phyloP scores from a whole-genome alignment of 768 basidiomycete genomes.

The Xerocomus potaroensis region DNA sequence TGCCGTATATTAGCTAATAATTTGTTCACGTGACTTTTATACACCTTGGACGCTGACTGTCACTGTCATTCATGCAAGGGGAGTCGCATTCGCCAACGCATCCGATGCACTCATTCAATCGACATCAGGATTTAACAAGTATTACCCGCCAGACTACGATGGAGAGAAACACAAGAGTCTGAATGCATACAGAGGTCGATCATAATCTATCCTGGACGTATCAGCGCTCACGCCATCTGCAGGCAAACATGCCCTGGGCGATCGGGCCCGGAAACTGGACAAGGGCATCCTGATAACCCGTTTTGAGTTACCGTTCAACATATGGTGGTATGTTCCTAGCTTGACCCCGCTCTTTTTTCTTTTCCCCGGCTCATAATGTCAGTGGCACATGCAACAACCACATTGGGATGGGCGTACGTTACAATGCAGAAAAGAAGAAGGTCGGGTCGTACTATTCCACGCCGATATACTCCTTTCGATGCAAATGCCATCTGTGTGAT shows the following conservation, averaged over 20 bases:
- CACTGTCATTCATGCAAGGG: conserved; percentile 53
- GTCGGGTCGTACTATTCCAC: conserved; percentile 93
- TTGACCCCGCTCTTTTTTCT: too few species aligned
- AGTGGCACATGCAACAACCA: conserved; percentile 95
- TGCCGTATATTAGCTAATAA: conserved; percentile 13
- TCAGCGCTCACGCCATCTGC: conserved; percentile 2
- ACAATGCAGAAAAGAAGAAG: conserved; percentile 99
- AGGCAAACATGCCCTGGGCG: conserved; percentile 94
- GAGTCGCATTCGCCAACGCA: conserved; percentile 13
- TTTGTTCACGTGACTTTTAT: conserved; percentile 1
- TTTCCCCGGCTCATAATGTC: background rate
- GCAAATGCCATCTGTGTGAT: conserved; percentile 95
- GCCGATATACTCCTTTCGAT: conserved; percentile 91
- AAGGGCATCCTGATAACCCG: conserved; percentile 94
- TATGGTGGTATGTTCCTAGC: conserved; percentile 73
- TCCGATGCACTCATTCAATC: conserved; percentile 6
- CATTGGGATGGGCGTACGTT: conserved; percentile 99
- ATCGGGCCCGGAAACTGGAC: conserved; percentile 91
- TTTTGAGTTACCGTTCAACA: conserved; percentile 95
- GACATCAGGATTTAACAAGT: conserved; percentile 72
- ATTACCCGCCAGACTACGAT: conserved; percentile 76
- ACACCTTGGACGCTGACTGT: conserved; percentile 3
- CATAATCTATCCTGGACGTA: background rate
- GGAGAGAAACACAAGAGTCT: conserved; percentile 67
- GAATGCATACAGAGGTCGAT: conserved; percentile 64